Evolutionary conservation across 2,329 filamentous ascomycete genomes (phyloP).

Genomic region (Fusarium sp.): DNA sequence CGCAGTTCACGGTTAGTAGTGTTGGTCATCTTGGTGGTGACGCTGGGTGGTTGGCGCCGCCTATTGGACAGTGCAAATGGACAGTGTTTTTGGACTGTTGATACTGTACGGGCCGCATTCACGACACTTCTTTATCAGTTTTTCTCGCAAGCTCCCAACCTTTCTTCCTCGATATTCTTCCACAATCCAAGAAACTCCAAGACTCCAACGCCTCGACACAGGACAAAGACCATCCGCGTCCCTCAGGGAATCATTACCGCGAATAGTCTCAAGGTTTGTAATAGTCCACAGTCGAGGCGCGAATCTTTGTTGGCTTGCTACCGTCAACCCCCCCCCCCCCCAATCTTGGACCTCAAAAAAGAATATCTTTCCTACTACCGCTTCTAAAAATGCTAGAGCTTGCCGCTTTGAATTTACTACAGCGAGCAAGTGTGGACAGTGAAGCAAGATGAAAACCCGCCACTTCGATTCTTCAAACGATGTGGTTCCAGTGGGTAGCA

Average conservation of each 20-base stretch:
- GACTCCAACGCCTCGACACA: neutral
- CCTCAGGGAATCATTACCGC: constrained; percentile 19
- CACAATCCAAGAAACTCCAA: constrained; percentile 4
- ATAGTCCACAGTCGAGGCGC: neutral
- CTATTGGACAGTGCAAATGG: constrained; percentile 12
- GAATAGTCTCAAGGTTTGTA: constrained; percentile 34
- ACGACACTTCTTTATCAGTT: constrained; percentile 17
- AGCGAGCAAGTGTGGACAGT: constrained; percentile 76
- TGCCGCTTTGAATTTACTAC: constrained; percentile 65
- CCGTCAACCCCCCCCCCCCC: too few relatives aligned
- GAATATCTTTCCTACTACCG: constrained; percentile 38
- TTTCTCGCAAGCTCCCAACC: constrained; percentile 6
- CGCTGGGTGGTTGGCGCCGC: constrained; percentile 8
- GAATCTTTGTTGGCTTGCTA: neutral
- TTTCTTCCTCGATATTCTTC: neutral
- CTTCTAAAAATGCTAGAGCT: constrained; percentile 76
- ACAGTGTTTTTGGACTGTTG: accelerated
- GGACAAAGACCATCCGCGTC: constrained; percentile 7
- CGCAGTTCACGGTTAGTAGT: constrained; percentile 28
- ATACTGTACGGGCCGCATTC: constrained; percentile 33
- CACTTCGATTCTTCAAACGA: constrained; percentile 37
- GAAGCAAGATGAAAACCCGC: constrained; percentile 68
- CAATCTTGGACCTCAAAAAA: neutral
- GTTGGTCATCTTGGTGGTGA: constrained; percentile 31
- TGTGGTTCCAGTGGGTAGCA: constrained; percentile 46